Conservation (phyloP, 2,329 filamentous ascomycete genomes). For the Madurella mycetomatis region DNA sequence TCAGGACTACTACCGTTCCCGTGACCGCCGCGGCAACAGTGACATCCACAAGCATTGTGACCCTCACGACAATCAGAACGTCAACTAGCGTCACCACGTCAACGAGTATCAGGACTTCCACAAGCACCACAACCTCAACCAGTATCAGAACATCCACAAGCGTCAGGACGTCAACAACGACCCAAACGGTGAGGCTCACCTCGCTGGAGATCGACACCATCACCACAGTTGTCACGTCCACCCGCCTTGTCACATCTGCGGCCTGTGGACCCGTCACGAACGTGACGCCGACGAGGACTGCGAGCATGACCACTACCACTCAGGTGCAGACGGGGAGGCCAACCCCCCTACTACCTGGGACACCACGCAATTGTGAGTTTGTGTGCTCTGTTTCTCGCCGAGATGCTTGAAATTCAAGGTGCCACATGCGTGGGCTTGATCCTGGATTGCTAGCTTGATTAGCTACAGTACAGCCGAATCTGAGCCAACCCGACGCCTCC, state of each 20-base stretch:
- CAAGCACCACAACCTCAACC: slow-evolving; percentile 11
- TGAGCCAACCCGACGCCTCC: too few relatives aligned
- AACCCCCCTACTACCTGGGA: slow-evolving; percentile 19
- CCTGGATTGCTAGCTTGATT: background rate
- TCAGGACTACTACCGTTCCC: background rate
- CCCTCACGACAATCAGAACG: background rate
- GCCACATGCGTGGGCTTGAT: background rate
- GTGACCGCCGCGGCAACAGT: background rate
- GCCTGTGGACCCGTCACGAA: background rate
- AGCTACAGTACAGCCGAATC: too few relatives aligned
- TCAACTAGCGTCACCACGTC: slow-evolving; percentile 2
- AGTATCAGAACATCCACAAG: slow-evolving; percentile 57
- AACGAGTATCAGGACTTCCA: slow-evolving; percentile 12
- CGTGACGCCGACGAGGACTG: slow-evolving; percentile 3
- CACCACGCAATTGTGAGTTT: slow-evolving; percentile 21
- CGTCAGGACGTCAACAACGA: slow-evolving; percentile 14
- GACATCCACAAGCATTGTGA: background rate
- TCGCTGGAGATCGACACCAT: slow-evolving; percentile 7
- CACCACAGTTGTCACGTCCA: slow-evolving; percentile 15
- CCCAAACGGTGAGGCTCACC: slow-evolving; percentile 6
- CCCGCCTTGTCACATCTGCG: slow-evolving; percentile 8
- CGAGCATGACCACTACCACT: background rate
- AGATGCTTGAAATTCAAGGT: background rate
- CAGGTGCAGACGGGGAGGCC: background rate
- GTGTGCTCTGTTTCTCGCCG: background rate